phyloP scores from a whole-genome alignment of 345 rosid species.

The Xanthoceras sorbifolium region DNA sequence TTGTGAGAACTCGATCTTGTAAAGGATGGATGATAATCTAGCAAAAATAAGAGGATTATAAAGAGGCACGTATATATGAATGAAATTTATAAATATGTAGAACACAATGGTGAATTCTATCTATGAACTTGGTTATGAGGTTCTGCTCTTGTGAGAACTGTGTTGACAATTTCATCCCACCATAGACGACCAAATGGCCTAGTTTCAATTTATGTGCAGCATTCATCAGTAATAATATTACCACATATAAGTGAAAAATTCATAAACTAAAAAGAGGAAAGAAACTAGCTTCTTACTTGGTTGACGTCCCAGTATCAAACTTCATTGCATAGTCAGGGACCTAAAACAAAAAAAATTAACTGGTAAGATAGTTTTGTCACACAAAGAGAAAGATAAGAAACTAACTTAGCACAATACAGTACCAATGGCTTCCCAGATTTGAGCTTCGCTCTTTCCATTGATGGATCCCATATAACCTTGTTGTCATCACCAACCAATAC shows the following conservation, averaged over 20 bases:
- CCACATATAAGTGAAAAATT: neutral
- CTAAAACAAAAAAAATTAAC: constrained; percentile 18
- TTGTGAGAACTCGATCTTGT: constrained; percentile 47
- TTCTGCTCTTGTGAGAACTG: constrained; percentile 46
- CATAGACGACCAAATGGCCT: constrained; percentile 50
- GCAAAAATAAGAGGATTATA: neutral
- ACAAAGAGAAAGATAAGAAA: neutral
- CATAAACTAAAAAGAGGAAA: neutral
- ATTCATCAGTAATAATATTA: neutral
- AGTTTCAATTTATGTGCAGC: neutral
- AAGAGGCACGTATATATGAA: neutral
- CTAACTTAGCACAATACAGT: neutral
- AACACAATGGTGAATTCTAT: neutral
- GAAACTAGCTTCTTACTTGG: constrained; percentile 27
- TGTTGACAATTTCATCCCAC: constrained; percentile 39
- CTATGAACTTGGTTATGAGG: constrained; percentile 44
- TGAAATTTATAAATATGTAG: neutral
- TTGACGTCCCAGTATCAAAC: constrained; percentile 26
- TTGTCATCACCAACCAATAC: constrained; percentile 35
- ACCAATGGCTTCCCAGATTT: constrained; percentile 47
- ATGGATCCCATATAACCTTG: constrained; percentile 27
- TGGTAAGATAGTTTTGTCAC: neutral
- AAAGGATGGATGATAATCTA: constrained; percentile 36
- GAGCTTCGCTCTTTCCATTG: constrained; percentile 31
- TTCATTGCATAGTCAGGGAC: constrained; percentile 48